Evolutionary conservation across 2,329 filamentous ascomycete species (phyloP).

Genomic region (Boeremia exigua): DNA sequence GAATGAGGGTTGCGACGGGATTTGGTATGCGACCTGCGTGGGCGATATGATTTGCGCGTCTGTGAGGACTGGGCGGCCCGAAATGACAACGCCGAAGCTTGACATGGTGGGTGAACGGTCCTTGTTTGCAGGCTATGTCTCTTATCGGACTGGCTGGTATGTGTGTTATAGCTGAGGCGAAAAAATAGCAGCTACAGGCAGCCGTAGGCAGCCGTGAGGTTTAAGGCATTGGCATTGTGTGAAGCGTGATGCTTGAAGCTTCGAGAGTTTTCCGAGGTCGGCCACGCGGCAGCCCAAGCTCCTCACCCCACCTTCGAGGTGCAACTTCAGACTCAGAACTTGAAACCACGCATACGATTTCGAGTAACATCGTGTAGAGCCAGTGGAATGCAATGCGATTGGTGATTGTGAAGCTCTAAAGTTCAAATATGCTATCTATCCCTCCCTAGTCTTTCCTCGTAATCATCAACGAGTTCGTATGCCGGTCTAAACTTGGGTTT

Average conservation of each 20-base stretch:
- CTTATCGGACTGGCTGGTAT: not conserved
- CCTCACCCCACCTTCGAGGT: conserved; percentile 12
- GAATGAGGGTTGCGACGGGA: conserved; percentile 66
- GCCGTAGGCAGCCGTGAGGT: not conserved
- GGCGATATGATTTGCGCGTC: conserved; percentile 61
- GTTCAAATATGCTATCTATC: conserved; percentile 25
- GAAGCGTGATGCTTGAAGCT: conserved; percentile 9
- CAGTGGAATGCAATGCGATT: not conserved
- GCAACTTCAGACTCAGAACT: not conserved
- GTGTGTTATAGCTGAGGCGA: not conserved
- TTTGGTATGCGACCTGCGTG: conserved; percentile 70
- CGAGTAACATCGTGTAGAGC: no score
- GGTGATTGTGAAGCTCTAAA: not conserved
- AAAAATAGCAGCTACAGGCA: not conserved
- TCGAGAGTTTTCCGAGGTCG: conserved; percentile 13
- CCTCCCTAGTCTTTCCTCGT: conserved; percentile 49
- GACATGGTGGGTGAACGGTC: conserved; percentile 49
- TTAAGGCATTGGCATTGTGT: not conserved
- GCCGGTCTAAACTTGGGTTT: conserved; percentile 46
- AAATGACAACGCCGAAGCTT: conserved; percentile 65
- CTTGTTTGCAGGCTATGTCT: no score
- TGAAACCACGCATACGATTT: no score
- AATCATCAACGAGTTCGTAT: conserved; percentile 50
- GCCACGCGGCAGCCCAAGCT: conserved; percentile 7
- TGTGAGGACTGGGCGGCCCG: conserved; percentile 65